These are phyloP conservation scores for Proliferodiscus dingleyae DNA, from an alignment of 2,329 filamentous ascomycete species.

Conservation along the genomic window DNA sequence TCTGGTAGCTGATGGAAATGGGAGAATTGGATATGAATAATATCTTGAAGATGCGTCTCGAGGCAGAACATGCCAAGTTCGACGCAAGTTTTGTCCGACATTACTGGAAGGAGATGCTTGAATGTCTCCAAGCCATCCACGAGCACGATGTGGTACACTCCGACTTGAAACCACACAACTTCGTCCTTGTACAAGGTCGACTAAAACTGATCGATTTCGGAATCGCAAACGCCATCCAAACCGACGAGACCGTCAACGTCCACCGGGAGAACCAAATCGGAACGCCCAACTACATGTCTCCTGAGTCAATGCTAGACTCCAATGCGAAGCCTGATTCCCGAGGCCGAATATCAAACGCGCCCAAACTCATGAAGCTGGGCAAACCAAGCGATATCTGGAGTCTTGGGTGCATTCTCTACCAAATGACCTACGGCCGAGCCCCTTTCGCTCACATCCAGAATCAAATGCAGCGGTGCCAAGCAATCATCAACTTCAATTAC, in stretches of 20 bases:
- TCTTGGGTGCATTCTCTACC: constrained; percentile 91
- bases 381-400: constrained; percentile 97
- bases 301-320: constrained; percentile 85
- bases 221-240: constrained; percentile 95
- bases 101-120: constrained; percentile 99
- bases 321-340: constrained; percentile 48
- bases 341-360: constrained; percentile 36
- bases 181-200: constrained; percentile 83
- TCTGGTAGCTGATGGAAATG: constrained; percentile 81
- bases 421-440: constrained; percentile 96
- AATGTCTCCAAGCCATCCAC: constrained; percentile 87
- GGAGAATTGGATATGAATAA: constrained; percentile 91
- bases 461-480: constrained; percentile 79
- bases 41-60: constrained; percentile 69
- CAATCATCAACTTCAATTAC: constrained; percentile 76
- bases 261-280: constrained; percentile 94
- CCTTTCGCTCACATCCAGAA: constrained; percentile 91
- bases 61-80: constrained; percentile 67
- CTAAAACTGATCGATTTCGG: constrained; percentile 98
- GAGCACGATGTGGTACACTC: constrained; percentile 90
- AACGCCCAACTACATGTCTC: constrained; percentile 98
- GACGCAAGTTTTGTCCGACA: constrained; percentile 91
- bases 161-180: constrained; percentile 95
- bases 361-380: constrained; percentile 88
- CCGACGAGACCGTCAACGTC: constrained; percentile 93